Base-by-base conservation (phyloP, 176 grass and related monocot species). In the Zizania latifolia region DNA sequence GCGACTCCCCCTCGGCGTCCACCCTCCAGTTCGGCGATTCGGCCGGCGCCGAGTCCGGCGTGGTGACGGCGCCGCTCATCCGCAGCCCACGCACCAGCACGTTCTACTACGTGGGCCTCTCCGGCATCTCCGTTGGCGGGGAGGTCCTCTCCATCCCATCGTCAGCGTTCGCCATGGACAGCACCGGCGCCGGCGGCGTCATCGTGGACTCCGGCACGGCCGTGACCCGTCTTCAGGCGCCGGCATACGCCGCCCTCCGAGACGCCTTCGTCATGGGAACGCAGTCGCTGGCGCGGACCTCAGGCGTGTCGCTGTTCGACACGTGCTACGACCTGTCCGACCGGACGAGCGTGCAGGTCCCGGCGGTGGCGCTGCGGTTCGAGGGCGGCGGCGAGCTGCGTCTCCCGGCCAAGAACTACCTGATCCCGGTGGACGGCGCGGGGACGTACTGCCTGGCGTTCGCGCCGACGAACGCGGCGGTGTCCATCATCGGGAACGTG, bases 401-500 rank as follows among this genome's bases (percentile, higher is more conserved):
- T 0, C 82, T 99, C 3, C 95, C 92, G 31, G 92, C 89, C 0
- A 99, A 99, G 85, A 99, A 99, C 83, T 95, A 99, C 89, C 84
- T 99, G 2, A 95, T 99, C 54, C 96, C 92, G 28, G 87, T 95
- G 0, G 96, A 99, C 79, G 87, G 73, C 0, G 65, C 72, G 0
- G 96, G 96, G 0, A 95, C 92, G 2, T 99, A 95, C 87, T 95
- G 96, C 86, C 82, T 99, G 27, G 96, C 92, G 0, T 99, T 99
- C 72, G 92, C 96, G 2, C 71, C 84, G 8, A 99, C 92, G 5
- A 79, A 66, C 32, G 71, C 79, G 0, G 68, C 92, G 33, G 82
- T 99, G 32, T 99, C 96, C 64, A 99, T 99, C 79, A 80, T 99
- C 84, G 92, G 96, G 9, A 99, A 99, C 84, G 87, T 99, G 67